Evolutionary conservation across 2,329 filamentous ascomycete species (phyloP).

Genomic region (Phyllosticta paracitricarpa): DNA sequence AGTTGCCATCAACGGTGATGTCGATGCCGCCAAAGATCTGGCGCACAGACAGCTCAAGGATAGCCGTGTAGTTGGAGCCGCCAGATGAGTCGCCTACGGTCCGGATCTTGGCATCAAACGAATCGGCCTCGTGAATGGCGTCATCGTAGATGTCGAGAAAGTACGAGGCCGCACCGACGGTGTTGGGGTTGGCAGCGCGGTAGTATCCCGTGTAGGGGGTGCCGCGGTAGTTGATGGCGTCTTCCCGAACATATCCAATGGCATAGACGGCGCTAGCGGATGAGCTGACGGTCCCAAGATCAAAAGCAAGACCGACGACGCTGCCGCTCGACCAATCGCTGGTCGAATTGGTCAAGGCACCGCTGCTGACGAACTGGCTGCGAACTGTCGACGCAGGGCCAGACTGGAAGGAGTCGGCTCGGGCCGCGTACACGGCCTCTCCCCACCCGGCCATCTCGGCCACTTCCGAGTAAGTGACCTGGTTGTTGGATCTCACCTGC

Average conservation of each 20-base stretch:
- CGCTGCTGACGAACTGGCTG: slow-evolving; percentile 22
- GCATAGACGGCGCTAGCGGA: slow-evolving; percentile 29
- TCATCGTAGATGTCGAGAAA: slow-evolving; percentile 32
- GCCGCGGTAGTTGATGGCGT: slow-evolving; percentile 33
- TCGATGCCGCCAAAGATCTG: slow-evolving; percentile 35
- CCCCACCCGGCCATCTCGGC: slow-evolving; percentile 35
- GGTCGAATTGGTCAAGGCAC: slow-evolving; percentile 19
- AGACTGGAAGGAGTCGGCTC: slow-evolving; percentile 21
- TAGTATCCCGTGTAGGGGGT: slow-evolving; percentile 33
- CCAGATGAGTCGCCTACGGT: slow-evolving; percentile 15
- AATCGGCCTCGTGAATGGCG: slow-evolving; percentile 25
- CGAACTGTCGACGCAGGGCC: slow-evolving; percentile 22
- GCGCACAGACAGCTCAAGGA: slow-evolving; percentile 31
- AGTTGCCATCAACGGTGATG: slow-evolving; percentile 27
- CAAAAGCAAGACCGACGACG: slow-evolving; percentile 30
- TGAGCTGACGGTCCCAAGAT: slow-evolving; percentile 24
- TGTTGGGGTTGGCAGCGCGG: slow-evolving; percentile 25
- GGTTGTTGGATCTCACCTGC: slow-evolving; percentile 23
- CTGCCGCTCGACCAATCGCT: slow-evolving; percentile 20
- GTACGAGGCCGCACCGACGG: slow-evolving; percentile 25
- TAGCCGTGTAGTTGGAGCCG: slow-evolving; percentile 32
- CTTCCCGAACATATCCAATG: slow-evolving; percentile 31
- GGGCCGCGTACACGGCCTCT: slow-evolving; percentile 31
- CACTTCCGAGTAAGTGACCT: slow-evolving; percentile 25
- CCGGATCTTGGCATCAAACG: slow-evolving; percentile 19